phyloP scores from a whole-genome alignment of 306 rosid species.

The Lathyrus tuberosus region DNA sequence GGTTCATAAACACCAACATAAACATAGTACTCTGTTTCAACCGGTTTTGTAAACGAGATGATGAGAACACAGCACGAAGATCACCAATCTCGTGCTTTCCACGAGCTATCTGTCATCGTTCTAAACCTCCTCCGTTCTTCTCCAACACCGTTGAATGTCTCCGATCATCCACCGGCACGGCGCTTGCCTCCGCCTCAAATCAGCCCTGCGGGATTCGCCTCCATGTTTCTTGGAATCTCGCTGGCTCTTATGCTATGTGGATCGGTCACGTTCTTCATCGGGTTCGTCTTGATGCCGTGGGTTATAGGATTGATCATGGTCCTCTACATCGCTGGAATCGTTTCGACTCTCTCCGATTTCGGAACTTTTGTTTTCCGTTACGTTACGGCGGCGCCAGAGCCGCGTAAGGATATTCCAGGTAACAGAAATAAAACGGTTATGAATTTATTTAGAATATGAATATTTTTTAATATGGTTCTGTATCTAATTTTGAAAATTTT shows the following conservation, averaged over 20 bases:
- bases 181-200: conserved; percentile 28
- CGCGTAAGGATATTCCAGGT: conserved; percentile 75
- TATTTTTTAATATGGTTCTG: too few species aligned
- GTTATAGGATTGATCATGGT: conserved; percentile 73
- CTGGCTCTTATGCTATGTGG: conserved; percentile 91
- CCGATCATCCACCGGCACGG: conserved; percentile 45
- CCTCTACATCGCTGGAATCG: conserved; percentile 78
- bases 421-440: neutral
- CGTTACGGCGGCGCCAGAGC: conserved; percentile 46
- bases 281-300: conserved; percentile 96
- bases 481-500: neutral
- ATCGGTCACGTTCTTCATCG: conserved; percentile 88
- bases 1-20: neutral
- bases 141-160: conserved; percentile 51
- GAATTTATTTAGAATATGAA: too few species aligned
- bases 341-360: conserved; percentile 60
- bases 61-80: conserved; percentile 60
- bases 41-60: conserved; percentile 28
- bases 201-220: conserved; percentile 67
- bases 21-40: neutral
- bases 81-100: conserved; percentile 58
- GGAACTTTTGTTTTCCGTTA: conserved; percentile 73
- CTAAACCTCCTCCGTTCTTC: conserved; percentile 75
- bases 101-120: conserved; percentile 72
- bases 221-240: conserved; percentile 78